Evolutionary conservation across 768 basidiomycete species (phyloP).

Genomic region (Leccinum obscurum): DNA sequence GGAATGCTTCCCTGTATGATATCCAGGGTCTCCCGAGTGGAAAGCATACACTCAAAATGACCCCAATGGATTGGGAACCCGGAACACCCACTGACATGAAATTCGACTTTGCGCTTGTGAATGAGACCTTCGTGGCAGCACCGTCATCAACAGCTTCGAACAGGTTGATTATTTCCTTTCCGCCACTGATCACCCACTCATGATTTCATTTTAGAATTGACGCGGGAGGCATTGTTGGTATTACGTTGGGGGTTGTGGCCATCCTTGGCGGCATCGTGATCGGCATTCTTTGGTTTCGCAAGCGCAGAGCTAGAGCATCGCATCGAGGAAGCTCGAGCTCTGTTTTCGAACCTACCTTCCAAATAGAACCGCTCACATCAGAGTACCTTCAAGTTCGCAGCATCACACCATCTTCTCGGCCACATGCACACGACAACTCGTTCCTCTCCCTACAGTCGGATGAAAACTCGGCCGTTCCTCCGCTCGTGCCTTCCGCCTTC

Average conservation of each 20-base stretch:
- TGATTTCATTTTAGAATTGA: constrained; percentile 7
- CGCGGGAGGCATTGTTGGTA: constrained; percentile 9
- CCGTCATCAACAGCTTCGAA: background rate
- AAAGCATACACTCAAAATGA: constrained; percentile 24
- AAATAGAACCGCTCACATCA: constrained; percentile 8
- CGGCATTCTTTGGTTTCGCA: constrained; percentile 11
- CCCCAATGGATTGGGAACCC: constrained; percentile 21
- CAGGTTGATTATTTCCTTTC: constrained; percentile 10
- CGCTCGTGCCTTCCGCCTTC: constrained; percentile 9
- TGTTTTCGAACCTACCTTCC: background rate
- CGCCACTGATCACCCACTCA: constrained; percentile 6
- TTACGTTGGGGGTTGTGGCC: constrained; percentile 13
- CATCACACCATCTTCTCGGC: background rate
- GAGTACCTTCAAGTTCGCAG: background rate
- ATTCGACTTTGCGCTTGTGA: constrained; percentile 28
- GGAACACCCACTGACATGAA: constrained; percentile 20
- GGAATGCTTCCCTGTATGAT: constrained; percentile 20
- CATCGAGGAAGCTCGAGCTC: background rate
- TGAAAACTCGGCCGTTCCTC: background rate
- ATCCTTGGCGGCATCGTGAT: background rate
- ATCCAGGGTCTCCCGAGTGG: constrained; percentile 17
- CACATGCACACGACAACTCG: background rate
- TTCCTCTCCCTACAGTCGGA: background rate
- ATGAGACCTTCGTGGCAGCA: constrained; percentile 21
- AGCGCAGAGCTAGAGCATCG: background rate